These are phyloP conservation scores for Berberis thunbergii DNA, from an alignment of 164 flowering plant species.

Conservation along the genomic window DNA sequence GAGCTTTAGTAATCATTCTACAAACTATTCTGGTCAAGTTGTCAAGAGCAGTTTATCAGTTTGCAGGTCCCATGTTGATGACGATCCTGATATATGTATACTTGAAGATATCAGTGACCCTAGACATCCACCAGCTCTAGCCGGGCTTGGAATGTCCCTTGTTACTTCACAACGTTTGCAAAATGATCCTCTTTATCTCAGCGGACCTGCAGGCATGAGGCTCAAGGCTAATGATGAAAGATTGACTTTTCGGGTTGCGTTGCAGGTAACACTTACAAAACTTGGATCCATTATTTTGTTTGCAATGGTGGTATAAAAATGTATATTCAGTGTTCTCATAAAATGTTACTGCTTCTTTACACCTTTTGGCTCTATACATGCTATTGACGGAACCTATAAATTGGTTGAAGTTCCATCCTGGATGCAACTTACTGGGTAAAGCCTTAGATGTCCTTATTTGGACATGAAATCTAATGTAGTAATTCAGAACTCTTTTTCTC, in stretches of 20 bases:
- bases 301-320: background rate
- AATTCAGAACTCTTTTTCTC: too few species aligned
- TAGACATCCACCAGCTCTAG: slow-evolving; percentile 17
- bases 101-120: slow-evolving; percentile 62
- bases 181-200: slow-evolving; percentile 18
- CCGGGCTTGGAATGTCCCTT: slow-evolving; percentile 15
- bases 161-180: slow-evolving; percentile 18
- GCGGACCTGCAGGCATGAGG: slow-evolving; percentile 30
- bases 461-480: too few species aligned
- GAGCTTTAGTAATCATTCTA: slow-evolving; percentile 14
- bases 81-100: slow-evolving; percentile 59
- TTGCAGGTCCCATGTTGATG: slow-evolving; percentile 21
- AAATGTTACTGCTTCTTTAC: too few species aligned
- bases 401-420: too few species aligned
- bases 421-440: too few species aligned
- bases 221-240: slow-evolving; percentile 37
- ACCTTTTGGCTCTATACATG: too few species aligned
- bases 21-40: slow-evolving; percentile 19
- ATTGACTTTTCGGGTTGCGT: slow-evolving; percentile 35
- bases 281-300: background rate
- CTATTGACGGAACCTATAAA: too few species aligned
- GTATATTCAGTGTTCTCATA: background rate
- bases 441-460: too few species aligned
- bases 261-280: slow-evolving; percentile 43
- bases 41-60: slow-evolving; percentile 24